Base-by-base conservation (phyloP, 495 filamentous ascomycete genomes). In the Xylona heveae region DNA sequence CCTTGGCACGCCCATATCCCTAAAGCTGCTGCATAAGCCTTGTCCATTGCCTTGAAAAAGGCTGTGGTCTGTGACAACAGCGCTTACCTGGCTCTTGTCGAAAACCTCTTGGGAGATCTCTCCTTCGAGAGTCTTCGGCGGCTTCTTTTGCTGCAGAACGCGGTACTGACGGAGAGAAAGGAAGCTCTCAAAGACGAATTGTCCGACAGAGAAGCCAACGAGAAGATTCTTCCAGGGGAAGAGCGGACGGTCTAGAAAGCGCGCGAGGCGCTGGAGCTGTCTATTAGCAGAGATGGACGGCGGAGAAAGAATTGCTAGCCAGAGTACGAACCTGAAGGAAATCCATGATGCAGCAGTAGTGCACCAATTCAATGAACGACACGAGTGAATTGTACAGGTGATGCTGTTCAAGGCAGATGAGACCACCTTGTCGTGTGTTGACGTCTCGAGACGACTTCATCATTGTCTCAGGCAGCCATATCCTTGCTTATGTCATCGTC, bases 211-310 rank as follows among this genome's bases (percentile, higher is more conserved):
- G 57, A 97, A 95, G 34, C 81, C 78, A 35, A 94, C 68, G 43
- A 97, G 80, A 37, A 97, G 69, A 47, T 66, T 72, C 72, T 95
- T 97, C 88, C 88, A 97, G 33, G 90, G 85, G 58, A 95, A 88
- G 41, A 74, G 58, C 33, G 88, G 85, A 42, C 78, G 71, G 61
- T 97, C 90, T 29, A 95, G 72, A 48, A 73, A 67, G 52, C 68
- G 65, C 42, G 81, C 78, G 36, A 95, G 69, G 59, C 79, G 74
- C 85, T 93, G 49, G 10, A 31, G 14, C 14, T 4, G 10, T 35
- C 38, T 26, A 7, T 39, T 18, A 38, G 33, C 35, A 37, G 15
- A 17, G 17, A 34, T 10, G 26, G 22, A 40, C 38, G 39, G 28
- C 7, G 5, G 13, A 3, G 19, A 32, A n/a, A 3, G 9, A 13